phyloP scores from a whole-genome alignment of 345 rosid species.

The Salix udensis region DNA sequence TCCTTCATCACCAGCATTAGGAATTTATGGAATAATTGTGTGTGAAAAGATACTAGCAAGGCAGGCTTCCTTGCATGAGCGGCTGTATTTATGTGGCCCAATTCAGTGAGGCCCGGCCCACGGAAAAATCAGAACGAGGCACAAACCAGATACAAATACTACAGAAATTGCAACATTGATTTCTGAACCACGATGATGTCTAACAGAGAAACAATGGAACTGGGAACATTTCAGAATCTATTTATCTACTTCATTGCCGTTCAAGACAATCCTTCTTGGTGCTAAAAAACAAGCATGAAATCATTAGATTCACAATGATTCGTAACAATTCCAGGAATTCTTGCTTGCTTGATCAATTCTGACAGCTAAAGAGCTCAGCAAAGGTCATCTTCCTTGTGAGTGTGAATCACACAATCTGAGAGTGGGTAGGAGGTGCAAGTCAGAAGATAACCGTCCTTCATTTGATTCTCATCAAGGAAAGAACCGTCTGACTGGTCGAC shows the following conservation, averaged over 20 bases:
- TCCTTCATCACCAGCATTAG: no score
- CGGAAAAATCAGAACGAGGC: no score
- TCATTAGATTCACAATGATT: not conserved
- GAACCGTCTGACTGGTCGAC: slow-evolving; percentile 88
- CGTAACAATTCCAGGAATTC: not conserved
- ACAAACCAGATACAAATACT: fast-evolving
- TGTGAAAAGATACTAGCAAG: no score
- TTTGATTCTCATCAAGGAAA: slow-evolving; percentile 63
- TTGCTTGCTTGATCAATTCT: not conserved
- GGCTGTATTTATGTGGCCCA: no score
- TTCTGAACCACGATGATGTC: no score
- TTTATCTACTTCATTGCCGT: no score
- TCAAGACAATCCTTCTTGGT: not conserved
- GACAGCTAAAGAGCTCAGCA: slow-evolving; percentile 9
- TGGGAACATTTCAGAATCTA: not conserved
- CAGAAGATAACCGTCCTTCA: slow-evolving; percentile 54
- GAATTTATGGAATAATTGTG: no score
- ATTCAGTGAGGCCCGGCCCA: no score
- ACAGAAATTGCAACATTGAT: no score
- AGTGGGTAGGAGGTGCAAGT: slow-evolving; percentile 74
- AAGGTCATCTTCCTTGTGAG: slow-evolving; percentile 78
- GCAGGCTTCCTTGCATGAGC: no score
- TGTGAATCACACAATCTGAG: slow-evolving; percentile 73
- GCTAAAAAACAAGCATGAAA: not conserved
- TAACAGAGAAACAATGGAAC: no score